Conservation (phyloP, 139 green algal genomes). For the Chlorella sp. region DNA sequence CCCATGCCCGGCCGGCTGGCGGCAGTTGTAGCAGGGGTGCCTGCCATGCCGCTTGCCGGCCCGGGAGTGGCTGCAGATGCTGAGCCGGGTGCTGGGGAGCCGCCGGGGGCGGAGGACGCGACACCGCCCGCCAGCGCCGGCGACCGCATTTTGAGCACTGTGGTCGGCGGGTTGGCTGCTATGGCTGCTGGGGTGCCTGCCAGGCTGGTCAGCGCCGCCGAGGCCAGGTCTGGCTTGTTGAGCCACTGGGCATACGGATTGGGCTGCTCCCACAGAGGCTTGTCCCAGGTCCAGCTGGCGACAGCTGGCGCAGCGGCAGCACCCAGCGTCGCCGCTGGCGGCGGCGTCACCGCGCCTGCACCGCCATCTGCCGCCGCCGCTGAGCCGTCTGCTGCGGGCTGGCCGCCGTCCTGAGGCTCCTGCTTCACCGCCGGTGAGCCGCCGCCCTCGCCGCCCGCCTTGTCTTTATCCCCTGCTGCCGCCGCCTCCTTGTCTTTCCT, state of each 20-base stretch:
- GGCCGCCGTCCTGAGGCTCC: neutral
- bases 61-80: no score
- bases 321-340: neutral
- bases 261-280: constrained; percentile 35
- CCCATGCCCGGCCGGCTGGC: no score
- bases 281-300: constrained; percentile 2
- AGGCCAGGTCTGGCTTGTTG: constrained; percentile 33
- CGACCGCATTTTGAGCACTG: no score
- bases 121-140: no score
- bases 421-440: neutral
- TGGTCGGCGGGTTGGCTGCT: no score
- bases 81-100: no score
- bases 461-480: neutral
- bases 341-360: neutral
- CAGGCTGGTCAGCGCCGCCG: constrained; percentile 24
- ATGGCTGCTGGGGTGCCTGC: no score
- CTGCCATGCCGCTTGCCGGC: no score
- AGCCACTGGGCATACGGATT: constrained; percentile 50
- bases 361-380: neutral
- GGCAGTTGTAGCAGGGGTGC: no score
- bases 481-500: neutral
- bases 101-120: no score
- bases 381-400: neutral
- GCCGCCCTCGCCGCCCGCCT: neutral
- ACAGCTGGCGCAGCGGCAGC: neutral